phyloP scores from a whole-genome alignment of 23 red algal species.

The Gracilaria gracilis region DNA sequence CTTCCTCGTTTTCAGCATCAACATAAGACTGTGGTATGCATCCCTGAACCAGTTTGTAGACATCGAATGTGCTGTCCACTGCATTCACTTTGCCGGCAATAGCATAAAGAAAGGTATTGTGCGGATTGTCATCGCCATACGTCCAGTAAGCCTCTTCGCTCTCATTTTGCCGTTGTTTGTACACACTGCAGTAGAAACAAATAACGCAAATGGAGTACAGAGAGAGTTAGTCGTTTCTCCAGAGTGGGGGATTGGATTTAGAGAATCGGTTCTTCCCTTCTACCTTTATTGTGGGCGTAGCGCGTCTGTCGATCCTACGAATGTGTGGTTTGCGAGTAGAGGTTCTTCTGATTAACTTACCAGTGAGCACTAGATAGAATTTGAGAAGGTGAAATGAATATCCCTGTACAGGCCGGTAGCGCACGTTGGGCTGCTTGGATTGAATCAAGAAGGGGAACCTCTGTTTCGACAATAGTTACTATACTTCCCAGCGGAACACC shows the following conservation, averaged over 20 bases:
- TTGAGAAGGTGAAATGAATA: conserved; percentile 34
- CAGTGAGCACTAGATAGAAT: conserved; percentile 62
- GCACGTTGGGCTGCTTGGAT: conserved; percentile 36
- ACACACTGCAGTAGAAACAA: background rate
- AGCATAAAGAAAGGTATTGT: conserved; percentile 44
- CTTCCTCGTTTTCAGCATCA: conserved; percentile 58
- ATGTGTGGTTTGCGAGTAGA: too few relatives aligned
- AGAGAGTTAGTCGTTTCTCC: background rate
- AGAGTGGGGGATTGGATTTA: too few relatives aligned
- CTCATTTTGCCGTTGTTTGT: conserved; percentile 21
- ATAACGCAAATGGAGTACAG: background rate
- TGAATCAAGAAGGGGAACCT: conserved; percentile 44
- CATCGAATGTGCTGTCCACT: conserved; percentile 12
- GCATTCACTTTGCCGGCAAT: conserved; percentile 49
- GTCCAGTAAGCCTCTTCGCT: conserved; percentile 39
- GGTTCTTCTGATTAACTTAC: conserved; percentile 20
- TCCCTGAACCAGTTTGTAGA: conserved; percentile 37
- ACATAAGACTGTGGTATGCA: conserved; percentile 64
- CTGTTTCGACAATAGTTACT: conserved; percentile 65
- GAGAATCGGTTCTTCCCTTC: too few relatives aligned
- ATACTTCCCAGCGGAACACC: conserved; percentile 27
- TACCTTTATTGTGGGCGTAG: too few relatives aligned
- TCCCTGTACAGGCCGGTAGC: conserved; percentile 44
- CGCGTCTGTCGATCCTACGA: too few relatives aligned
- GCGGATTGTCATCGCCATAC: conserved; percentile 25